These are phyloP conservation scores for Falciphora oryzae DNA, from an alignment of 2,329 filamentous ascomycete species.

Conservation along the genomic window DNA sequence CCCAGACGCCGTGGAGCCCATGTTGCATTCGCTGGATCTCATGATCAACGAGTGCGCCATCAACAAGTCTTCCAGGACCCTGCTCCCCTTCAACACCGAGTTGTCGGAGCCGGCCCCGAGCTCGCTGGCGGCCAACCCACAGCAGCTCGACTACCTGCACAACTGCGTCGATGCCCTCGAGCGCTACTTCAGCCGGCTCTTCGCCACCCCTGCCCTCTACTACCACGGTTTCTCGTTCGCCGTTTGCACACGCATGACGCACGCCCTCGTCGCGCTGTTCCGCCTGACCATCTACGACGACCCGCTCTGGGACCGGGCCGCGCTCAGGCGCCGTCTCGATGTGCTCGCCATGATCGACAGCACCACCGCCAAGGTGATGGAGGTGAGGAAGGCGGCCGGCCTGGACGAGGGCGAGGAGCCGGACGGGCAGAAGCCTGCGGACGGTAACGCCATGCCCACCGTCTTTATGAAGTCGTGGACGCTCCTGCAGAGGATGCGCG, in stretches of 20 bases:
- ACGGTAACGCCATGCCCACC: background rate
- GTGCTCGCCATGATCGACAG: conserved; percentile 25
- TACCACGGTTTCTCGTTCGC: conserved; percentile 28
- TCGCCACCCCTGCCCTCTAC: conserved; percentile 21
- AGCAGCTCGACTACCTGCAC: conserved; percentile 18
- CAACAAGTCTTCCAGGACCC: conserved; percentile 10
- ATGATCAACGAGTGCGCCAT: conserved; percentile 31
- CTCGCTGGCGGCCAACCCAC: conserved; percentile 12
- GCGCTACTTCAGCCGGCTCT: conserved; percentile 29
- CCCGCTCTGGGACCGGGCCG: conserved; percentile 31
- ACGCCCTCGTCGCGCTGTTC: conserved; percentile 27
- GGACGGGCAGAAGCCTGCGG: background rate
- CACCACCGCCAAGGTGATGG: conserved; percentile 17
- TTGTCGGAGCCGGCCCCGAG: background rate
- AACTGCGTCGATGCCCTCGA: conserved; percentile 23
- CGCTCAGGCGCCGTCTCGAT: conserved; percentile 26
- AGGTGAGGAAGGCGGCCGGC: conserved; percentile 10
- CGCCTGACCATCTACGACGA: conserved; percentile 29
- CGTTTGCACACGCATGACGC: conserved; percentile 28
- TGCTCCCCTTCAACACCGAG: background rate
- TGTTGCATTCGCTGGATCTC: conserved; percentile 31
- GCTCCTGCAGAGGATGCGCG: background rate
- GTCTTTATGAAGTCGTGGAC: background rate
- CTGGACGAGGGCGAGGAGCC: background rate
- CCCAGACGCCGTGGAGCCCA: conserved; percentile 28